Evolutionary conservation across 805 yeast genomes (phyloP).

Genomic region (Ogataea dorogensis): DNA sequence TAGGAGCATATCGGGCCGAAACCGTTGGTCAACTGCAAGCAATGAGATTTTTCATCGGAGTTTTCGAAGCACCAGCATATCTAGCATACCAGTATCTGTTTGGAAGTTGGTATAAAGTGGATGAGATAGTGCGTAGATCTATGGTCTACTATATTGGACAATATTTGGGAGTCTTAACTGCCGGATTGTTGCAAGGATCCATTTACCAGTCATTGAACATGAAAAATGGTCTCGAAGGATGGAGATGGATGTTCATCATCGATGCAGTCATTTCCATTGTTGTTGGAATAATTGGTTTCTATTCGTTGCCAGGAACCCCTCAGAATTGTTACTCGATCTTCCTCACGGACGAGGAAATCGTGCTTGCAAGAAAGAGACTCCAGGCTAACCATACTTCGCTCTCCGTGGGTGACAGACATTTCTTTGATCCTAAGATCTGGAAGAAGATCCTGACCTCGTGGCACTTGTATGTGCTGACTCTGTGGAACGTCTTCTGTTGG

Average conservation of each 20-base stretch:
- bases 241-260: constrained; percentile 54
- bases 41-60: constrained; percentile 61
- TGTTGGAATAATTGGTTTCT: constrained; percentile 42
- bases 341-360: constrained; percentile 39
- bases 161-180: constrained; percentile 53
- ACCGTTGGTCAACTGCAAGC: constrained; percentile 53
- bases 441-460: constrained; percentile 47
- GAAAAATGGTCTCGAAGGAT: constrained; percentile 36
- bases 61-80: constrained; percentile 63
- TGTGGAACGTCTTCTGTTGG: constrained; percentile 24
- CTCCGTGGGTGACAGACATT: constrained; percentile 30
- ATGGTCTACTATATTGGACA: constrained; percentile 63
- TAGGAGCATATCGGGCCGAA: constrained; percentile 50
- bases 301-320: constrained; percentile 46
- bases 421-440: constrained; percentile 37
- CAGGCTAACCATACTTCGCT: constrained; percentile 27
- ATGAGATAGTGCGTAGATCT: constrained; percentile 60
- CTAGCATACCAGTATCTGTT: constrained; percentile 58
- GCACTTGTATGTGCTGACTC: constrained; percentile 31
- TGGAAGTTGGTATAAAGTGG: constrained; percentile 56
- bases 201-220: constrained; percentile 28
- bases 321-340: constrained; percentile 40
- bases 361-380: constrained; percentile 48
- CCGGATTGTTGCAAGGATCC: constrained; percentile 49
- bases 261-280: constrained; percentile 42